Evolutionary conservation across 495 filamentous ascomycete genomes (phyloP), one percentile per base, ranked within the genome.

Genomic region (Aspergillus sclerotiicarbonarius): DNA sequence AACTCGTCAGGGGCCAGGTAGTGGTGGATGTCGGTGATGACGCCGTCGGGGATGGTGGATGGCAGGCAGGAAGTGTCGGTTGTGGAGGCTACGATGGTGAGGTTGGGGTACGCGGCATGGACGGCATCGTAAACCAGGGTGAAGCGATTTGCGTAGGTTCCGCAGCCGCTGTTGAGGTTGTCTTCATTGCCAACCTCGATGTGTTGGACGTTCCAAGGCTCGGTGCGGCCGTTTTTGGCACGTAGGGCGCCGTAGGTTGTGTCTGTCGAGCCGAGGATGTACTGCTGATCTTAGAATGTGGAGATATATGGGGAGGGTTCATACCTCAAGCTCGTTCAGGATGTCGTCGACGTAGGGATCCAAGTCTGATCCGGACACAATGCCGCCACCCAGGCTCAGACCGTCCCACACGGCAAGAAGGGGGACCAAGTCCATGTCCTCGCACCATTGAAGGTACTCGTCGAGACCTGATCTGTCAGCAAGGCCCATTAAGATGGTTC

Each of bases 381-480:
- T 33, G 20, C 80, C 72, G n/a, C 76, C 76, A 35, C 82, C 82
- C 10, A 90, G 76, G 19, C 80, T 78, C 44, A 87, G 79, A 6
- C 86, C 86, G 43, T 71, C 73, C 66, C 79, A 89, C 4, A 90
- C 79, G 6, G 69, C 84, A 13, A 87, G 73, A 33, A 87, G 76
- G 70, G 83, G 76, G 57, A 87, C 85, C 54, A 86, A 69, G 33
- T 68, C 72, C 51, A 89, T 73, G 54, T 90, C 85, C 59, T 87
- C 81, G 32, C 79, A 80, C 81, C 84, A 88, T 60, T 84, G 70
- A 45, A 89, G 75, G 67, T 87, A 89, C 62, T 88, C 87, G 19
- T 72, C 67, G 7, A 80, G 67, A 10, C 60, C 60, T 60, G 25
- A 32, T 6, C n/a, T 32, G 30, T 10, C 33, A 19, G 32, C 29